These are phyloP conservation scores for Tolypocladium inflatum DNA, from an alignment of 2,329 filamentous ascomycete genomes.

Conservation along the genomic window DNA sequence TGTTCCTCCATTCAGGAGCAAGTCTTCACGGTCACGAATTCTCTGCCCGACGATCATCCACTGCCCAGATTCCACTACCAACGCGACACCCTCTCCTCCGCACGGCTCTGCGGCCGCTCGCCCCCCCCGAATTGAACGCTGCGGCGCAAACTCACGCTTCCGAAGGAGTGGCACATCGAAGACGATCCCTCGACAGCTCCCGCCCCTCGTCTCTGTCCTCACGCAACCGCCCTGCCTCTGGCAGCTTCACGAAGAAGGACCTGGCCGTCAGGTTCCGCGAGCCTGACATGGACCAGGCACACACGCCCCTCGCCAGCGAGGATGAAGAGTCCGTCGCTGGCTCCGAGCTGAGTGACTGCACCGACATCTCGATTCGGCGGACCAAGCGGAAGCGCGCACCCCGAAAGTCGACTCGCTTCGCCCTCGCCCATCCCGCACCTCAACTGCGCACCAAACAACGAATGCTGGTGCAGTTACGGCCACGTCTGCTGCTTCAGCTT, in stretches of 20 bases:
- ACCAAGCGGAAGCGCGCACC: constrained; percentile 33
- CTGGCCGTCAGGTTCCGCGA: constrained; percentile 38
- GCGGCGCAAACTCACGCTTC: neutral
- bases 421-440: constrained; percentile 59
- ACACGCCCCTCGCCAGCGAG: constrained; percentile 29
- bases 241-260: constrained; percentile 27
- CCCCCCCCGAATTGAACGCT: constrained; percentile 15
- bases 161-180: neutral
- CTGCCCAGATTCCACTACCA: constrained; percentile 18
- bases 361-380: constrained; percentile 25
- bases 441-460: constrained; percentile 50
- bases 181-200: constrained; percentile 1
- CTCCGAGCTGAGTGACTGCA: constrained; percentile 36
- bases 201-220: constrained; percentile 3
- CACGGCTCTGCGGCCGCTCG: constrained; percentile 28
- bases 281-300: constrained; percentile 18
- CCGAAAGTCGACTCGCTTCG: constrained; percentile 52
- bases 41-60: constrained; percentile 27
- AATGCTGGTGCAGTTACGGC: constrained; percentile 56
- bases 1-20: constrained; percentile 52
- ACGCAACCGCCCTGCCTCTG: constrained; percentile 24
- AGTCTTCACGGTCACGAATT: constrained; percentile 53
- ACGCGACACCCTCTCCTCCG: constrained; percentile 30
- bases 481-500: constrained; percentile 61
- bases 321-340: constrained; percentile 34